These are phyloP conservation scores for Hanseniaspora jakobsenii DNA, from an alignment of 805 yeast species.

Conservation along the genomic window DNA sequence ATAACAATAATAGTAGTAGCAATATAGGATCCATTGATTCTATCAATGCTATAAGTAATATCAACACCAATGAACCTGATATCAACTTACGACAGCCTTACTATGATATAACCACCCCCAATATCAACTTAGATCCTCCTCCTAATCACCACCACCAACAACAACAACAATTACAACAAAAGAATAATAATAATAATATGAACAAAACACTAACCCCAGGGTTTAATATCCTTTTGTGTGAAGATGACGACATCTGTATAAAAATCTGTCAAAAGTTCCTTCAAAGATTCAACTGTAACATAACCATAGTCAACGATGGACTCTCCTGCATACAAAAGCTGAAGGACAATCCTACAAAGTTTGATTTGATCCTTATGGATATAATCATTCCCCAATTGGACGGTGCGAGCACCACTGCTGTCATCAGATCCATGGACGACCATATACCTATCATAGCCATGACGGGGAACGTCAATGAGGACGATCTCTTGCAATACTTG, in stretches of 20 bases:
- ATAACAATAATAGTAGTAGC: neutral
- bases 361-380: constrained; percentile 74
- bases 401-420: constrained; percentile 83
- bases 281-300: constrained; percentile 80
- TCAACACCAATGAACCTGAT: neutral
- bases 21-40: no score
- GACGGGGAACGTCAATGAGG: constrained; percentile 81
- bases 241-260: constrained; percentile 72
- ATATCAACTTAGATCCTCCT: neutral
- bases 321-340: constrained; percentile 70
- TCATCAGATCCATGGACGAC: constrained; percentile 72
- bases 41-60: no score
- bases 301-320: constrained; percentile 88
- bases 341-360: constrained; percentile 45
- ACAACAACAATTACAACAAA: constrained; percentile 14
- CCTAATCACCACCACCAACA: constrained; percentile 15
- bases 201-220: constrained; percentile 28
- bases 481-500: constrained; percentile 65
- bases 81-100: neutral
- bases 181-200: constrained; percentile 6
- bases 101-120: neutral
- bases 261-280: constrained; percentile 73
- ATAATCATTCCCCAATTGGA: constrained; percentile 81
- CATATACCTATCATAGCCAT: constrained; percentile 85
- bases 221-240: constrained; percentile 64